Conservation (phyloP, 306 rosid species). For the Glycine tomentella region DNA sequence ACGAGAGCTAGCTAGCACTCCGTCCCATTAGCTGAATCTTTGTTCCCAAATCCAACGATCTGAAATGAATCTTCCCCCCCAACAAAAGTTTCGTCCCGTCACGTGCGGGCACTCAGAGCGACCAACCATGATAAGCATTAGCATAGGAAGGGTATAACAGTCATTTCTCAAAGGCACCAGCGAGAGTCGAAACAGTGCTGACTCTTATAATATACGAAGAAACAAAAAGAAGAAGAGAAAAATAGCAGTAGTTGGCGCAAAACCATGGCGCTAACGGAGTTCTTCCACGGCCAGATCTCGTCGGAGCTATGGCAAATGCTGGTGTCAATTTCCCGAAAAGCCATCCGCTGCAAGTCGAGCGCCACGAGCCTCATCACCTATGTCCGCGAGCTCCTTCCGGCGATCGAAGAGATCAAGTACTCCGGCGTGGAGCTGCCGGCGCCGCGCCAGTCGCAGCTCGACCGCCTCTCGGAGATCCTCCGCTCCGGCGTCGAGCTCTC, state of each 20-base stretch:
- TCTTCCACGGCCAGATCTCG: constrained; percentile 64
- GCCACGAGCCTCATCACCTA: constrained; percentile 59
- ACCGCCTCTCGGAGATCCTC: constrained; percentile 72
- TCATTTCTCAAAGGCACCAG: not conserved
- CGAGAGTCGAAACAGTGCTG: not conserved
- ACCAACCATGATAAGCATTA: not conserved
- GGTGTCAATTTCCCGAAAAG: constrained; percentile 50
- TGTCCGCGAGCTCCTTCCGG: constrained; percentile 57
- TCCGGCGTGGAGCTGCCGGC: constrained; percentile 79
- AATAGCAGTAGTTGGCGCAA: not conserved
- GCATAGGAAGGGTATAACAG: too few species aligned
- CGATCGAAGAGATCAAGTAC: constrained; percentile 73
- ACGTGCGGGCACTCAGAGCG: not conserved
- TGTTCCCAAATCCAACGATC: not conserved
- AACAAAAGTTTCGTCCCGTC: not conserved
- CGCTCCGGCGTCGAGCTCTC: constrained; percentile 72
- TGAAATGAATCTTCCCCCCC: constrained; percentile 1
- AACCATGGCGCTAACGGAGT: constrained; percentile 63
- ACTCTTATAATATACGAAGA: not conserved
- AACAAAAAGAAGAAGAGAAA: not conserved
- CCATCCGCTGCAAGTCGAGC: constrained; percentile 59
- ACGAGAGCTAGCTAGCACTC: not conserved
- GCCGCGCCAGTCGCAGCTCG: constrained; percentile 69
- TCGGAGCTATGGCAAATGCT: constrained; percentile 62
- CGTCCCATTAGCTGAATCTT: not conserved